phyloP scores from a whole-genome alignment of 257 asterid species.

The Scutellaria barbata region DNA sequence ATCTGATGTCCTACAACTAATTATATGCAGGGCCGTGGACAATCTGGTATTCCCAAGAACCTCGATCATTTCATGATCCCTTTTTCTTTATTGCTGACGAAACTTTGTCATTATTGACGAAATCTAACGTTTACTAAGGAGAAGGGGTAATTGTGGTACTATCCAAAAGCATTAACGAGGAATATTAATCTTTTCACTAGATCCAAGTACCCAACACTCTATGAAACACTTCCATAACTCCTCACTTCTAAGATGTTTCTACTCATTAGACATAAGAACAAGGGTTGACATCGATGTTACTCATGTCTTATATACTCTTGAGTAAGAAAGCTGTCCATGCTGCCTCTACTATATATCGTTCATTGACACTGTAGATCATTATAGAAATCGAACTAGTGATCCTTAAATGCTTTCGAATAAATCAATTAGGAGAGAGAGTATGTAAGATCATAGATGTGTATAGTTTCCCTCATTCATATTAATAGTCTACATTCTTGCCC shows the following conservation, averaged over 20 bases:
- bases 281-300: conserved; percentile 14
- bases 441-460: neutral
- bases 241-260: neutral
- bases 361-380: neutral
- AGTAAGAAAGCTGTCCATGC: neutral
- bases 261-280: neutral
- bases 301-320: conserved; percentile 14
- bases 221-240: neutral
- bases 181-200: neutral
- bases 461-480: neutral
- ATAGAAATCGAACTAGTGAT: neutral
- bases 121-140: neutral
- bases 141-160: neutral
- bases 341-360: neutral
- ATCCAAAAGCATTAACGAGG: neutral
- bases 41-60: conserved; percentile 69
- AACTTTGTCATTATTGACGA: neutral
- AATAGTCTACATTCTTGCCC: neutral
- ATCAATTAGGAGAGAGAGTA: neutral
- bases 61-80: conserved; percentile 10
- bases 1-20: conserved; percentile 39
- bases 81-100: conserved; percentile 20
- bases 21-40: conserved; percentile 90
- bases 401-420: conserved; percentile 15
- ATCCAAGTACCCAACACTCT: neutral